Evolutionary conservation across 371 early-diverging fungal genomes (phyloP).

Genomic region (Saksenaea vasiformis): DNA sequence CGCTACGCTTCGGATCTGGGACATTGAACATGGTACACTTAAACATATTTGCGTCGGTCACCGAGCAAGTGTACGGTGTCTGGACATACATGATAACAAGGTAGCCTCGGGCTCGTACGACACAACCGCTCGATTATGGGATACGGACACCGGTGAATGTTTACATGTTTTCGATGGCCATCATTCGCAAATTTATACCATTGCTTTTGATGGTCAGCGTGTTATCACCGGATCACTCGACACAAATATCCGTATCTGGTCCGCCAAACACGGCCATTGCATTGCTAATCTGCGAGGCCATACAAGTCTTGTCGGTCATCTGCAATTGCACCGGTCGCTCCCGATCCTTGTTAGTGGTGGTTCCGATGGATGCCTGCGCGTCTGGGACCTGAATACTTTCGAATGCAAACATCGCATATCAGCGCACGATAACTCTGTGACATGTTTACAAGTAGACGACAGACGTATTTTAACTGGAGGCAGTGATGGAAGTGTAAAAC

Average conservation of each 20-base stretch:
- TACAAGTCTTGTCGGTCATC: constrained; percentile 81
- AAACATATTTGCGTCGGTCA: constrained; percentile 70
- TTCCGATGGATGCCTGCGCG: constrained; percentile 81
- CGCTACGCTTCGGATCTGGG: constrained; percentile 80
- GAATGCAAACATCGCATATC: constrained; percentile 67
- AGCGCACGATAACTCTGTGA: constrained; percentile 82
- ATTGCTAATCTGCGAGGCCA: constrained; percentile 71
- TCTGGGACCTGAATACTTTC: constrained; percentile 77
- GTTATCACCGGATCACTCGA: constrained; percentile 78
- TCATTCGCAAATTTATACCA: constrained; percentile 64
- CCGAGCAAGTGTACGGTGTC: constrained; percentile 78
- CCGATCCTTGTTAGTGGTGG: constrained; percentile 77
- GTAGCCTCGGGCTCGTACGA: constrained; percentile 92
- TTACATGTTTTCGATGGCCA: constrained; percentile 67
- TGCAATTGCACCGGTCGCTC: constrained; percentile 40
- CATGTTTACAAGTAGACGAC: constrained; percentile 80
- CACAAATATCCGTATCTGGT: constrained; percentile 73
- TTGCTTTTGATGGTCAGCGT: constrained; percentile 63
- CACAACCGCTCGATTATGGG: constrained; percentile 84
- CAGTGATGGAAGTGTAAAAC: constrained; percentile 81
- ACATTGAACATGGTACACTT: constrained; percentile 65
- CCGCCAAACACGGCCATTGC: constrained; percentile 52
- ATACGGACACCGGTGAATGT: constrained; percentile 68
- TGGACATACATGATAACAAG: constrained; percentile 73
- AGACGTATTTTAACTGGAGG: constrained; percentile 80